Percentiles rank a stretch among this genome's conserved stretches.
Evolutionary conservation across 495 filamentous ascomycete species (phyloP).

Genomic region (Beverwykella pulmonaria): DNA sequence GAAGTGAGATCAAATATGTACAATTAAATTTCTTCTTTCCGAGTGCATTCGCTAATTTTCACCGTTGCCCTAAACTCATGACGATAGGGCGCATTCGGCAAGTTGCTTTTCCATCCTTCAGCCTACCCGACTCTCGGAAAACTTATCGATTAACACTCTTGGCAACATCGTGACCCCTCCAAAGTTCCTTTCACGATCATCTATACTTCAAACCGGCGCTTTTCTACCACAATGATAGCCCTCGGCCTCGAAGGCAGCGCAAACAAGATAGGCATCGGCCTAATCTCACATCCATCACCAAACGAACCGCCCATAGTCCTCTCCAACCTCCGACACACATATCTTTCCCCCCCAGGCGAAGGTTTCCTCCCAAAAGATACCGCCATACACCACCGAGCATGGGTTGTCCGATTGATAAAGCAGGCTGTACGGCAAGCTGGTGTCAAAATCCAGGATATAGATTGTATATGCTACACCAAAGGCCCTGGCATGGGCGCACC

Average conservation of each 20-base stretch:
- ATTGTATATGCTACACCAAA: constrained; percentile 93
- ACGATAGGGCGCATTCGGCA: no score
- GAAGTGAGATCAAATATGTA: no score
- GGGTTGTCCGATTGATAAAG: constrained; percentile 78
- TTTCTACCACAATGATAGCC: constrained; percentile 65
- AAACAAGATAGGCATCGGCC: constrained; percentile 94
- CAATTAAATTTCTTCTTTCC: no score
- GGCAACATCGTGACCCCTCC: constrained; percentile 13
- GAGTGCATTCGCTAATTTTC: no score
- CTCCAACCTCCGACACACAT: constrained; percentile 93
- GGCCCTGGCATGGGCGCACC: constrained; percentile 97
- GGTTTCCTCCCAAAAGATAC: constrained; percentile 98
- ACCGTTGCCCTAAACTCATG: no score
- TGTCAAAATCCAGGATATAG: constrained; percentile 64
- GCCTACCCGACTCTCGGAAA: background rate
- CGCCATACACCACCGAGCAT: constrained; percentile 83
- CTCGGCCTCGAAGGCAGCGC: constrained; percentile 96
- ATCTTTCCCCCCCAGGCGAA: constrained; percentile 84
- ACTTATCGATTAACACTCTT: constrained; percentile 28
- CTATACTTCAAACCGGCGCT: background rate
- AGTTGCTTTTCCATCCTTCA: background rate
- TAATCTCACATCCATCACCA: constrained; percentile 74
- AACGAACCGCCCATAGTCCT: constrained; percentile 69
- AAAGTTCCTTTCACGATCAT: background rate
- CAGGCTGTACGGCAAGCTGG: constrained; percentile 71